Evolutionary conservation across 352 stramenopile species (phyloP).

Genomic region (Phytophthora melonis): DNA sequence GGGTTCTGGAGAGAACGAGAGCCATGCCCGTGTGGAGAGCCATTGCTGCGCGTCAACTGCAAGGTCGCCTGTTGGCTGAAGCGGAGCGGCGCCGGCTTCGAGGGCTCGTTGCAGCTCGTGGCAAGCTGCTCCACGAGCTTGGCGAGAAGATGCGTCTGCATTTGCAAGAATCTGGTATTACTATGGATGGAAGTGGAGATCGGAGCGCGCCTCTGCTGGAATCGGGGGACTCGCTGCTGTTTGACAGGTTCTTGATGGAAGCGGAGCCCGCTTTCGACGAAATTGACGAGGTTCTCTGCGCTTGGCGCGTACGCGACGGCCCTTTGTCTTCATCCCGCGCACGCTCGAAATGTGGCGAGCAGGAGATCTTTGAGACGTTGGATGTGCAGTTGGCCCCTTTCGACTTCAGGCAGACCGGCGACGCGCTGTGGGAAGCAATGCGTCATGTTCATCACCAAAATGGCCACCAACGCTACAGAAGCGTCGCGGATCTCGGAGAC

Average conservation of each 20-base stretch:
- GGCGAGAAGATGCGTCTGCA: slow-evolving; percentile 11
- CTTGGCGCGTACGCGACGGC: slow-evolving; percentile 9
- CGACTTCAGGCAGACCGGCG: slow-evolving; percentile 20
- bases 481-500: slow-evolving; percentile 23
- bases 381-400: slow-evolving; percentile 20
- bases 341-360: not conserved
- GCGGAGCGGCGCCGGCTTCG: slow-evolving; percentile 20
- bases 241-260: slow-evolving; percentile 29
- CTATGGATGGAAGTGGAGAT: not conserved
- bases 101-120: slow-evolving; percentile 7
- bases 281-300: slow-evolving; percentile 6
- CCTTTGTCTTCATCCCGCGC: not conserved
- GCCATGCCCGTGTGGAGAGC: slow-evolving; percentile 28
- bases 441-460: slow-evolving; percentile 11
- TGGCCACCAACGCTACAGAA: slow-evolving; percentile 19
- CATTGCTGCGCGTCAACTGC: no score
- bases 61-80: slow-evolving; percentile 22
- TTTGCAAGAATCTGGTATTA: not conserved
- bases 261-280: slow-evolving; percentile 15
- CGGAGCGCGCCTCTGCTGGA: not conserved
- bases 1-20: no score
- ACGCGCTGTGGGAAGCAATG: slow-evolving; percentile 27
- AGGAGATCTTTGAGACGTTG: slow-evolving; percentile 18
- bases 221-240: slow-evolving; percentile 15
- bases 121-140: slow-evolving; percentile 19